phyloP scores from a whole-genome alignment of 1,139 yeast genomes.

The Geotrichum macrosporum region DNA sequence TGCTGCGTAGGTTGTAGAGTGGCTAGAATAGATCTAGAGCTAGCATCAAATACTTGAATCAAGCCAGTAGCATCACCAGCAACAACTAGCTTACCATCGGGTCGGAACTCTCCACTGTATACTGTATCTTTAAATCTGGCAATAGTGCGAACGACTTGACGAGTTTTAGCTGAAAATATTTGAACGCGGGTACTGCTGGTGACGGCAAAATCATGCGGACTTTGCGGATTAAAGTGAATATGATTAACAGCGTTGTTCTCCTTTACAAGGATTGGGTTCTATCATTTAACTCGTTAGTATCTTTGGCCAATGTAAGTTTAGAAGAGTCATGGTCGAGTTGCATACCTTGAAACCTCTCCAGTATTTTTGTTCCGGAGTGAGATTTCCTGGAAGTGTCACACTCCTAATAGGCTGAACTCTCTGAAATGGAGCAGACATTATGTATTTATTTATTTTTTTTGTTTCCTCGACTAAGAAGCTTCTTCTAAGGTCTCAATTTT shows the following conservation, averaged over 20 bases:
- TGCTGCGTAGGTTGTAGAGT: conserved; percentile 76
- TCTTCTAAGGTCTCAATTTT: too few relatives aligned
- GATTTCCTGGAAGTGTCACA: conserved; percentile 75
- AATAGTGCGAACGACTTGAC: conserved; percentile 84
- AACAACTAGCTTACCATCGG: conserved; percentile 75
- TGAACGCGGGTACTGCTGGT: conserved; percentile 90
- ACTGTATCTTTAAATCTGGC: conserved; percentile 90
- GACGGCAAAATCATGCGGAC: conserved; percentile 91
- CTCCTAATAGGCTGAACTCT: conserved; percentile 65
- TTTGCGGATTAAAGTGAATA: conserved; percentile 76
- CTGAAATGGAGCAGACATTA: conserved; percentile 75
- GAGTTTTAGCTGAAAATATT: conserved; percentile 83
- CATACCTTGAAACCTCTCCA: conserved; percentile 70
- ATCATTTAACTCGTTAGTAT: too few relatives aligned
- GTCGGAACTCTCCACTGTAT: conserved; percentile 74
- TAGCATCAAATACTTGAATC: conserved; percentile 79
- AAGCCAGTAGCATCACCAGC: conserved; percentile 89
- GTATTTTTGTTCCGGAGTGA: conserved; percentile 90
- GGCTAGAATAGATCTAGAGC: conserved; percentile 73
- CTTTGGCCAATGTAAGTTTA: background rate
- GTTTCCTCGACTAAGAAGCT: too few relatives aligned
- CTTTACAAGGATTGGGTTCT: conserved; percentile 79
- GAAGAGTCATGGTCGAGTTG: background rate
- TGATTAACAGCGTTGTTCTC: conserved; percentile 91
- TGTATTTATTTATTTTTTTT: background rate